Base-by-base conservation (phyloP, 805 yeast genomes). In the Cyberlindnera xylosilytica region DNA sequence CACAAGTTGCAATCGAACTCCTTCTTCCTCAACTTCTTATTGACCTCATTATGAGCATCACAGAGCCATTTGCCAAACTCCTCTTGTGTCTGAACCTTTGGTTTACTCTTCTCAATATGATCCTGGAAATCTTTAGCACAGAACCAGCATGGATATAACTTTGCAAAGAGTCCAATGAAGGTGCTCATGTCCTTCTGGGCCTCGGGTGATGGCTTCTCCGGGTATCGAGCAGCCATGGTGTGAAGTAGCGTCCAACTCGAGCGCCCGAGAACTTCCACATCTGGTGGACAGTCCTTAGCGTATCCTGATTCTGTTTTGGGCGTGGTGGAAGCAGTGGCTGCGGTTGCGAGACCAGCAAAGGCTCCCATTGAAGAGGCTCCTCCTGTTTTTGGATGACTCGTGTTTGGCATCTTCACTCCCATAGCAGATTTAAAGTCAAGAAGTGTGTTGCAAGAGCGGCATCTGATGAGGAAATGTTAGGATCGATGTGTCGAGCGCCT, bases 21-120 rank as follows among this genome's bases (percentile, higher is more conserved):
- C 6, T 87, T 87, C 64, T 93, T 93, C 1, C 96, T 95, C 20
- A 91, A 61, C 61, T 89, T 90, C 16, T 61, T 69, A 62, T 93
- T 93, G n/a, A 93, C 98, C 28, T 77, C 86, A 58, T 93, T 93
- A 65, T 93, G 99, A 2, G 98, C 98, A 47, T 81, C 85, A 65
- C 98, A 93, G 42, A 93, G 66, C 99, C 99, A 93, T 52, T 64
- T 70, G 1, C 97, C 95, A 54, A 93, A 78, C 41, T 78, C 83
- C 40, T 88, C 96, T 52, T 86, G 87, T 5, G 77, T 74, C 16
- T 65, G 68, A 4, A 80, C 84, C 43, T 68, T 69, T 16, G 87
- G 86, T 34, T 69, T 61, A 42, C 64, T 66, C 39, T 62, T 66
- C 8, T 58, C 57, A 20, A 87, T 69, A 61, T 84, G 88, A 23